A percentile compares a stretch with the other conserved stretches of the same genome.
These are phyloP conservation scores for Spatholobus suberectus DNA, from an alignment of 306 rosid species.

Conservation along the genomic window DNA sequence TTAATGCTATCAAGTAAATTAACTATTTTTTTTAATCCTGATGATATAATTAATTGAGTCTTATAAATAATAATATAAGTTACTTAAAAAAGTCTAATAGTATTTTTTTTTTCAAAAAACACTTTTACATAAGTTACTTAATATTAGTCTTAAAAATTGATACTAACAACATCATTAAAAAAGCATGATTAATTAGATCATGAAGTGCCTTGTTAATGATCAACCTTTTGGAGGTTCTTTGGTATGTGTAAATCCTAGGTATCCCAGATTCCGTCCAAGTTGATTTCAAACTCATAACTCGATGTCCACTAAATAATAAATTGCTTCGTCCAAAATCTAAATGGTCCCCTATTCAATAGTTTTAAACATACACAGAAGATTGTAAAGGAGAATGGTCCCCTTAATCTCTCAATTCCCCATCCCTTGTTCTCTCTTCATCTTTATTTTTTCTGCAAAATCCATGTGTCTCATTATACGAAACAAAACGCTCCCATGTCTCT, in stretches of 20 bases:
- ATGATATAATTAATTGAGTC: too few relatives aligned
- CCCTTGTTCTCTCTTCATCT: not conserved
- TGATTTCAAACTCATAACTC: not conserved
- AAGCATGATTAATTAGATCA: not conserved
- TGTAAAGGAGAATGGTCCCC: constrained; percentile 51
- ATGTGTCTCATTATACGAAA: constrained; percentile 76
- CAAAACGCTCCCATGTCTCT: constrained; percentile 54
- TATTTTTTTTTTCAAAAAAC: too few relatives aligned
- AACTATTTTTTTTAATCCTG: too few relatives aligned
- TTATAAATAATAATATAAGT: too few relatives aligned
- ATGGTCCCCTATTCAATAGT: constrained; percentile 38
- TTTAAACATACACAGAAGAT: not conserved
- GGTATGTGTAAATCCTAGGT: not conserved
- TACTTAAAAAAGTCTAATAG: too few relatives aligned
- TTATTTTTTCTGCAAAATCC: not conserved
- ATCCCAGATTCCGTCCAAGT: not conserved
- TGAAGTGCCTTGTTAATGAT: not conserved
- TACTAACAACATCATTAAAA: too few relatives aligned
- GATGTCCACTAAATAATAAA: not conserved
- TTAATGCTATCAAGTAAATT: too few relatives aligned
- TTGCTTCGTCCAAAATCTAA: not conserved
- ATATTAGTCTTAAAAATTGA: too few relatives aligned
- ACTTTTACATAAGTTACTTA: too few relatives aligned
- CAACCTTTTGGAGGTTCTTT: not conserved
- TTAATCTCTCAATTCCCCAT: not conserved